A percentile compares a stretch with the other conserved stretches of the same genome.
These are phyloP conservation scores for Podosphaera xanthii DNA, from an alignment of 2,329 filamentous ascomycete species.

Conservation along the genomic window DNA sequence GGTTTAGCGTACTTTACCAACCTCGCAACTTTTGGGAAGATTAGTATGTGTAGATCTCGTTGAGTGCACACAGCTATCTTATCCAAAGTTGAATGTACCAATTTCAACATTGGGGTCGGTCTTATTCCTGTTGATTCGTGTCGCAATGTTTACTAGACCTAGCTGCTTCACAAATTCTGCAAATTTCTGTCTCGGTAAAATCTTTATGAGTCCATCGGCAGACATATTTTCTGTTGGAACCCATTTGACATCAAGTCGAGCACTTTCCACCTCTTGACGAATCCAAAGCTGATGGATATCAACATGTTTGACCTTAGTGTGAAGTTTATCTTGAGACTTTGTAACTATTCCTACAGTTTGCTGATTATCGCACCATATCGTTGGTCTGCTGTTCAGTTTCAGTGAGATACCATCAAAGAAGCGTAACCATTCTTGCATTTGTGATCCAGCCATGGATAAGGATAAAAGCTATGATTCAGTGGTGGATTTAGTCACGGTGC, in stretches of 20 bases:
- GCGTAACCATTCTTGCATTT: not conserved
- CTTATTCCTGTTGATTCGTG: too few species aligned
- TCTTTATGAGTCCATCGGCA: not conserved
- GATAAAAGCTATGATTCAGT: not conserved
- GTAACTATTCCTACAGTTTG: not conserved
- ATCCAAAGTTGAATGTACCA: too few species aligned
- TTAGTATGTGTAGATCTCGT: too few species aligned
- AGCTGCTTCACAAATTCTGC: not conserved
- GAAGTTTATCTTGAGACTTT: not conserved
- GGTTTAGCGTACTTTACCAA: too few species aligned
- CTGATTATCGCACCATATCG: not conserved
- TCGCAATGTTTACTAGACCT: too few species aligned
- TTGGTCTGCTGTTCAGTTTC: not conserved
- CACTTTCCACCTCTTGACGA: not conserved
- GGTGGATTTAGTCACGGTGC: too few species aligned
- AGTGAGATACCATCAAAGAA: not conserved
- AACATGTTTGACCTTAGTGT: not conserved
- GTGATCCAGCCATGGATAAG: not conserved
- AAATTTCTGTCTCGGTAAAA: not conserved
- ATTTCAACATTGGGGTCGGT: too few species aligned
- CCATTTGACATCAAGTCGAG: not conserved
- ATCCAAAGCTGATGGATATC: constrained; percentile 1
- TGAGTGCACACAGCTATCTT: too few species aligned
- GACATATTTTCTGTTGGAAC: not conserved
- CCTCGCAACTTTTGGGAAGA: too few species aligned